phyloP scores from a whole-genome alignment of 148 eudicot species.

The Fagopyrum tataricum region DNA sequence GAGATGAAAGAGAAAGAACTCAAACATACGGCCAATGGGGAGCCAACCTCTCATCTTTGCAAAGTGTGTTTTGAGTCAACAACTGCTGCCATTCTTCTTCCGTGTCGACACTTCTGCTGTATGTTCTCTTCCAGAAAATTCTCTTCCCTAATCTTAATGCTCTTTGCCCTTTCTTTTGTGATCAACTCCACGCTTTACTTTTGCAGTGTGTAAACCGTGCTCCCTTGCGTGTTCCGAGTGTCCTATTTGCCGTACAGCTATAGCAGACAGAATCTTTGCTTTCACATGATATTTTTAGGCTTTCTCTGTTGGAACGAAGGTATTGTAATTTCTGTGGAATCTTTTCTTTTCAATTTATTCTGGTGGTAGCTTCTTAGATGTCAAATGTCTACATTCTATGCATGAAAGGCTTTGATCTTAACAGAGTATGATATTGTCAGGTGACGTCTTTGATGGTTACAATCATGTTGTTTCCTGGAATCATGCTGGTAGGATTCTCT shows the following conservation, averaged over 20 bases:
- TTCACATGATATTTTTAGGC: conserved; percentile 43
- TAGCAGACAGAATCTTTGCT: conserved; percentile 52
- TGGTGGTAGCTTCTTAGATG: neutral
- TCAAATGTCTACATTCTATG: neutral
- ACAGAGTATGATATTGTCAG: no score
- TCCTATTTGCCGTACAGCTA: conserved; percentile 62
- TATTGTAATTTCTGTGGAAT: conserved; percentile 9
- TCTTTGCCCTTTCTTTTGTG: neutral
- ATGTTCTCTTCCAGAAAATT: conserved; percentile 23
- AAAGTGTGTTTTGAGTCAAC: conserved; percentile 91
- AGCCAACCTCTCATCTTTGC: conserved; percentile 79
- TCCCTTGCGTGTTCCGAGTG: conserved; percentile 59
- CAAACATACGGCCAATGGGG: conserved; percentile 50
- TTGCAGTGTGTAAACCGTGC: conserved; percentile 74
- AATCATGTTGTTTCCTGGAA: neutral
- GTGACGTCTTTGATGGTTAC: no score
- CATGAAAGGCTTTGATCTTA: neutral
- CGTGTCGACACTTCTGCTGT: conserved; percentile 87
- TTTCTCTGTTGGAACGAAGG: conserved; percentile 26
- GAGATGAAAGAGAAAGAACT: conserved; percentile 96
- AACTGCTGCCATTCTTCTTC: conserved; percentile 84
- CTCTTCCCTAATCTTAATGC: neutral
- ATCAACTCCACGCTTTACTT: conserved; percentile 10
- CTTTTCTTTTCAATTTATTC: neutral
- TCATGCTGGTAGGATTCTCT: neutral